These are phyloP conservation scores for Erodium trifolium DNA, from an alignment of 441 rosid genomes.

Conservation along the genomic window DNA sequence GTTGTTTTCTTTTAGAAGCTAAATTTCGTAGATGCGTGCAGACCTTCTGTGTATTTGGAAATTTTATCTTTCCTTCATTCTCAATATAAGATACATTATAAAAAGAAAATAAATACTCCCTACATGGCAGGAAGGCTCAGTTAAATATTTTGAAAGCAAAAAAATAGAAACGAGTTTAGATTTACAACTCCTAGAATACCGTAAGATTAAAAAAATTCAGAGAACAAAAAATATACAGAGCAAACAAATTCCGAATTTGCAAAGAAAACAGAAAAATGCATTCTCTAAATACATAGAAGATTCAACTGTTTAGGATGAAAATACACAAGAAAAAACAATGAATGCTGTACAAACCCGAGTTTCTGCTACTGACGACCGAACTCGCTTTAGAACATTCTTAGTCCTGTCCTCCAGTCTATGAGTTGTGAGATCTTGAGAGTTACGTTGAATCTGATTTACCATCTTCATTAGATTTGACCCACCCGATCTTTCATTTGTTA, in stretches of 20 bases:
- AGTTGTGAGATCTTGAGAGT: constrained; percentile 34
- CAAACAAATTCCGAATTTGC: neutral
- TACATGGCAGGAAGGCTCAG: constrained; percentile 1
- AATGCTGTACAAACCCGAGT: constrained; percentile 37
- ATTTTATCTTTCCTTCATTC: neutral
- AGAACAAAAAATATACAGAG: neutral
- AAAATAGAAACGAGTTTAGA: neutral
- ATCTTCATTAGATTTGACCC: constrained; percentile 33
- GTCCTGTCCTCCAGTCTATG: constrained; percentile 47
- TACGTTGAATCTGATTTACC: constrained; percentile 38
- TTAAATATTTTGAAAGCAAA: neutral
- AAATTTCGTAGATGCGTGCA: neutral
- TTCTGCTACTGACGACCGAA: constrained; percentile 47
- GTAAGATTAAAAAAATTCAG: neutral
- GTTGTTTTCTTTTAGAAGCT: constrained; percentile 2
- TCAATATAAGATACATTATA: neutral
- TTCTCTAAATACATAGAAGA: neutral
- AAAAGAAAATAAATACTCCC: neutral
- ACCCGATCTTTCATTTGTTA: constrained; percentile 33
- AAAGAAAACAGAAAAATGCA: neutral
- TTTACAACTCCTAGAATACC: neutral
- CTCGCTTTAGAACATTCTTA: constrained; percentile 45
- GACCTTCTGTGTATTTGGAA: neutral
- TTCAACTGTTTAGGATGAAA: neutral
- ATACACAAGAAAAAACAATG: constrained; percentile 6